Percentiles rank a stretch among this genome's conserved stretches.
Conservation (phyloP, 306 rosid species). For the Quercus alba region DNA sequence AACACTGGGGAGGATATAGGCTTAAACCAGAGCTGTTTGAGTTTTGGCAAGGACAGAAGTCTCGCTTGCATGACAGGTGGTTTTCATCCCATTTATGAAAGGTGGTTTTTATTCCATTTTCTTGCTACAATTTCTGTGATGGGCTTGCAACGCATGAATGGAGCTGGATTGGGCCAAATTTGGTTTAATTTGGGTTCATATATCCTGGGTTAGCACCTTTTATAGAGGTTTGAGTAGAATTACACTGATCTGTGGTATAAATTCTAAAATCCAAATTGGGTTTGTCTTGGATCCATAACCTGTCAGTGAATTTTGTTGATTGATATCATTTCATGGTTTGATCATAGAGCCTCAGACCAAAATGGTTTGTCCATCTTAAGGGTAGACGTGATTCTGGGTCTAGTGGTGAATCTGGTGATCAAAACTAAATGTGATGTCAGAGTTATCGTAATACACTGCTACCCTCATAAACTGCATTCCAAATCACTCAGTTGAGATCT, state of each 20-base stretch:
- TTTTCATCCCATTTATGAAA: slow-evolving; percentile 56
- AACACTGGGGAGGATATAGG: slow-evolving; percentile 95
- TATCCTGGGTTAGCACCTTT: background rate
- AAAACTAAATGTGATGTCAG: background rate
- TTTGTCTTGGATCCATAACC: background rate
- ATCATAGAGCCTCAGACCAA: background rate
- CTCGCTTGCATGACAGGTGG: slow-evolving; percentile 99
- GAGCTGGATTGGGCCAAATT: background rate
- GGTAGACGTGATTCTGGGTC: background rate
- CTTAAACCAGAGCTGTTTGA: slow-evolving; percentile 80
- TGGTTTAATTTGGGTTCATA: background rate
- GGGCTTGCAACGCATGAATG: background rate
- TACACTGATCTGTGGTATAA: background rate
- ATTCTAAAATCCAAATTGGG: background rate
- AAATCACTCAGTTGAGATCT: too few species aligned
- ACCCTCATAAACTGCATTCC: too few species aligned
- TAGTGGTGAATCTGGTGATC: background rate
- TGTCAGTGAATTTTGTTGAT: slow-evolving; percentile 4
- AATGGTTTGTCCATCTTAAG: background rate
- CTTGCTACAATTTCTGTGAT: slow-evolving; percentile 13
- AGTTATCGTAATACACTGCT: too few species aligned
- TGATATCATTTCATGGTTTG: slow-evolving; percentile 2
- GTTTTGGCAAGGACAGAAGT: slow-evolving; percentile 96
- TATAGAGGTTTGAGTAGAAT: background rate
- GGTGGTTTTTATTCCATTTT: slow-evolving; percentile 32